These are phyloP conservation scores for Epicoccum nigrum DNA, from an alignment of 2,329 filamentous ascomycete genomes.

Conservation along the genomic window DNA sequence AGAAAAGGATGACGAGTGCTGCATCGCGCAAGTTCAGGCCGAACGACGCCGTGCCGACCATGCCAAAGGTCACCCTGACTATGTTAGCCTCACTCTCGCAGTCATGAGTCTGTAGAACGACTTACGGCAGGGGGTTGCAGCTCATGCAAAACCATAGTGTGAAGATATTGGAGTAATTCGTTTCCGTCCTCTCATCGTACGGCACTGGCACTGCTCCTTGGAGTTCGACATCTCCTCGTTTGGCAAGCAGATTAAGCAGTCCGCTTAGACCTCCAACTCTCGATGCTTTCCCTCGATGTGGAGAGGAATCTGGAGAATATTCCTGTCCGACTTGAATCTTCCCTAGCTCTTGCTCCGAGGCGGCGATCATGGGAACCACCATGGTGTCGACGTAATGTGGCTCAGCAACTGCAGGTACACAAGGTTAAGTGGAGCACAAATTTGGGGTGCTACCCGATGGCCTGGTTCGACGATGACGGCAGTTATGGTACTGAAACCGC, in stretches of 20 bases:
- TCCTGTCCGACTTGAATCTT: conserved; percentile 14
- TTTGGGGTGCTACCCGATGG: conserved; percentile 4
- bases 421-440: conserved; percentile 9
- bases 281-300: conserved; percentile 3
- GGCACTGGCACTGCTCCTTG: conserved; percentile 63
- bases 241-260: conserved; percentile 27
- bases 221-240: conserved; percentile 40
- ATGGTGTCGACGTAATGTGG: conserved; percentile 8
- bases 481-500: not conserved
- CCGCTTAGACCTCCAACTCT: conserved; percentile 22
- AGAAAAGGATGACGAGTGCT: conserved; percentile 67
- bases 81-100: not conserved
- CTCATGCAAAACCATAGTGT: conserved; percentile 66
- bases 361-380: conserved; percentile 18
- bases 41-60: conserved; percentile 64
- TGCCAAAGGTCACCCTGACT: conserved; percentile 64
- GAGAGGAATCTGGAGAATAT: not conserved
- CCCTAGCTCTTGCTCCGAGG: conserved; percentile 16
- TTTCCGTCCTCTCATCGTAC: conserved; percentile 60
- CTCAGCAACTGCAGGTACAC: not conserved
- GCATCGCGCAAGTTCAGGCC: conserved; percentile 63
- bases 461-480: not conserved
- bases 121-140: conserved; percentile 64
- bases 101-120: not conserved
- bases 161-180: conserved; percentile 62